Evolutionary conservation across 805 yeast species (phyloP), one percentile per base, ranked within the genome.

Genomic region (Lachancea fermentati): DNA sequence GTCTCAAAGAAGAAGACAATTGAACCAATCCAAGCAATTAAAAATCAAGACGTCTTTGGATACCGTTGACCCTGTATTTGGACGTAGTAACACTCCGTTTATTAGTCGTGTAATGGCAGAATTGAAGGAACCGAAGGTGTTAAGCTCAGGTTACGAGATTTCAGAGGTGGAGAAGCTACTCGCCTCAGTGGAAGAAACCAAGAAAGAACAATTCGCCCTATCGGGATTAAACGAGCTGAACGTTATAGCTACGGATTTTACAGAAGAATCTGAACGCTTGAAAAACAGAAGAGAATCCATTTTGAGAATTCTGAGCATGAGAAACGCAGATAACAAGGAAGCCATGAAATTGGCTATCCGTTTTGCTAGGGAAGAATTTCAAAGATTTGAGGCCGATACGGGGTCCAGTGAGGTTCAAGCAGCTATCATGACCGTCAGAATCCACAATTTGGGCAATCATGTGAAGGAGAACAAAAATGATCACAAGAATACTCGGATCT

Each of bases 351-450:
- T 76, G 49, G 83, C 86, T 19, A 68, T 77, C 2, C 65, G 65
- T 34, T 60, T 82, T 34, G 96, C 97, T 1, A 71, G 78, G 37
- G 66, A 74, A 51, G 97, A 91, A 65, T 89, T 91, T 62, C 79
- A 78, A 51, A 73, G 95, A 54, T 72, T 74, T 48, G 87, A 80
- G 34, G 96, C 95, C 39, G 97, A 93, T 60, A 85, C 96, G 1
- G 97, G 95, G 2, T 85, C 96, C 2, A 79, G 95, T 39, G 97
- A 91, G 65, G 96, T 89, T 18, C 97, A 89, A 64, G 96, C 97
- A 2, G 97, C 97, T 2, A 74, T 85, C 19, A 67, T 81, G 67
- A 87, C 97, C 0, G 81, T 86, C 36, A 76, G 77, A 54, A 86
- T 93, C 51, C 85, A 82, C 50, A 79, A 76, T 48, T 69, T 85